Evolutionary conservation across 2,329 filamentous ascomycete species (phyloP), one percentile per base, ranked within the genome.

Genomic region (Calonectria multiphialidica): DNA sequence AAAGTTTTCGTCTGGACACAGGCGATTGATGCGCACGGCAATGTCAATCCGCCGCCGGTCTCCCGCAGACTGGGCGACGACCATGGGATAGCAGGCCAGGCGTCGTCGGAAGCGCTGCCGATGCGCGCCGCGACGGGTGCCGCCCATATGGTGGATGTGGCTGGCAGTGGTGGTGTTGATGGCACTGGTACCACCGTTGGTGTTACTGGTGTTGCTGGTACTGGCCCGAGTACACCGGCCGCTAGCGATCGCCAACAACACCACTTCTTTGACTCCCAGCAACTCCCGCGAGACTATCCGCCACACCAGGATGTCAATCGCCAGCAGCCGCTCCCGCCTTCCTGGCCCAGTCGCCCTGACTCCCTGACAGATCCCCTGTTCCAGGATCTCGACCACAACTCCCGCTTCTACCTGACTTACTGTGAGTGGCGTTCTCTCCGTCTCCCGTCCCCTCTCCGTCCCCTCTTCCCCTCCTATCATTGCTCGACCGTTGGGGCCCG

Each of bases 1-100:
- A 88, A 88, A 78, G 81, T 92, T 57, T 88, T 91, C 75, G 86
- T 90, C 70, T 93, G 90, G 90, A 88, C 90, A 66, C 84, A 87
- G 70, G 86, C 86, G 66, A 87, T 89, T 70, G 87, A 88, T 55
- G 83, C 86, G 53, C 83, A 86, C 13, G 87, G 88, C 33, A 88
- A 87, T 75, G 84, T 84, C 78, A 82, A 82, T 74, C 79, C 82
- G 66, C 75, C 80, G 72, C 73, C 81, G 66, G 53, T 59, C 53
- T 75, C 72, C 55, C 72, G 74, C 71, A 77, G 74, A 67, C 61
- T 68, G 18, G 70, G 71, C 68, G 76, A 78, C 70, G 75, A 79
- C 68, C 53, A 69, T 71, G 47, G 74, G 73, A 35, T 55, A 16
- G n/a, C 50, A 50, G 47, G 64, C 37, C 69, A 64, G 69, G 64